These are phyloP conservation scores for Knoxdaviesia capensis DNA, from an alignment of 2,329 filamentous ascomycete genomes.

Conservation along the genomic window DNA sequence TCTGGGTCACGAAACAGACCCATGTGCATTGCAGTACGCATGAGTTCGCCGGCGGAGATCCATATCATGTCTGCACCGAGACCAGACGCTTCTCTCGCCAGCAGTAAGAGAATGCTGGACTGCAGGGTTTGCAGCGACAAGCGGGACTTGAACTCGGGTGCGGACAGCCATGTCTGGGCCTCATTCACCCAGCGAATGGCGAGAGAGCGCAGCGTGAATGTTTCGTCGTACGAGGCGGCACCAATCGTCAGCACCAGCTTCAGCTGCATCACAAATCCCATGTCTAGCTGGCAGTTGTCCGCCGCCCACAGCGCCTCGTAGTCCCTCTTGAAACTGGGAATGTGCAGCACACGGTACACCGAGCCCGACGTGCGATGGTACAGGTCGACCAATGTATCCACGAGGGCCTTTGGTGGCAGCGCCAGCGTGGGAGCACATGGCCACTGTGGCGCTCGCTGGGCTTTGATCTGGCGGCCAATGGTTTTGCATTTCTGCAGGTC, in stretches of 20 bases:
- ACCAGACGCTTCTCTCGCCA: constrained; percentile 17
- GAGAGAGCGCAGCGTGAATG: constrained; percentile 24
- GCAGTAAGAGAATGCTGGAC: constrained; percentile 19
- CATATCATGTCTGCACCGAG: constrained; percentile 25
- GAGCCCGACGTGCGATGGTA: constrained; percentile 28
- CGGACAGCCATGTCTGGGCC: constrained; percentile 31
- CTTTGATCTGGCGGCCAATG: constrained; percentile 30
- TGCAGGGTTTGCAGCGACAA: constrained; percentile 31
- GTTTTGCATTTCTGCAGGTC: constrained; percentile 28
- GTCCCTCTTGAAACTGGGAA: constrained; percentile 24
- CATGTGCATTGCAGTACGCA: constrained; percentile 26
- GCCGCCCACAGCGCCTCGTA: constrained; percentile 29
- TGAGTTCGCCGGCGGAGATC: constrained; percentile 21
- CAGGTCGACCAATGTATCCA: constrained; percentile 24
- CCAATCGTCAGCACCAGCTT: constrained; percentile 40
- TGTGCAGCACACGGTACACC: constrained; percentile 27
- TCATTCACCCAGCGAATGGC: constrained; percentile 38
- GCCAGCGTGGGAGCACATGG: constrained; percentile 18
- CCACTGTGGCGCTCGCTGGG: constrained; percentile 24
- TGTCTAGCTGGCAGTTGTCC: constrained; percentile 9
- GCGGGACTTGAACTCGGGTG: constrained; percentile 29
- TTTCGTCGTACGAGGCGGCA: constrained; percentile 25
- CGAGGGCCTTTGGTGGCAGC: constrained; percentile 24
- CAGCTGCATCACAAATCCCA: constrained; percentile 30
- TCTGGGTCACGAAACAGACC: constrained; percentile 28